phyloP scores from a whole-genome alignment of 2,329 filamentous ascomycete genomes.

The Botrytis deweyae region DNA sequence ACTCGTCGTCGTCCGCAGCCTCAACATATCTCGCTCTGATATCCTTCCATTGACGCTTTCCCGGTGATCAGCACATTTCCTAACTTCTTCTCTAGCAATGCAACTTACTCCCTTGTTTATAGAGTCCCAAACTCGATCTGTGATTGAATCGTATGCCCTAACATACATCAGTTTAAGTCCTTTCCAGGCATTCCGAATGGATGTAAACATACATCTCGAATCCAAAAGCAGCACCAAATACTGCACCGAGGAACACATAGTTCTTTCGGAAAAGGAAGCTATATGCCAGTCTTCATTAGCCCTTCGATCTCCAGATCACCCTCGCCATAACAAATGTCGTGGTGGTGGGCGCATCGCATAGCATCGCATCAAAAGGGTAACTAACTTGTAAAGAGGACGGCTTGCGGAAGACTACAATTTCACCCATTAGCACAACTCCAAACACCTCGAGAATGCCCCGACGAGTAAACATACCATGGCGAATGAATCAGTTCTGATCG shows the following conservation, averaged over 20 bases:
- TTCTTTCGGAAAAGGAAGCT: slow-evolving; percentile 87
- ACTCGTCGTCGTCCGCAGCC: slow-evolving; percentile 64
- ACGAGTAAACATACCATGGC: slow-evolving; percentile 14
- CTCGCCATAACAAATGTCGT: not conserved
- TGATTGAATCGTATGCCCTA: slow-evolving; percentile 78
- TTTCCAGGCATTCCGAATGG: not conserved
- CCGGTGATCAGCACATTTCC: slow-evolving; percentile 37
- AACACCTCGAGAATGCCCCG: too few species aligned
- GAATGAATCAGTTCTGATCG: slow-evolving; percentile 5
- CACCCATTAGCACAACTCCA: not conserved
- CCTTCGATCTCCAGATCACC: not conserved
- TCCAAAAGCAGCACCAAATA: slow-evolving; percentile 85
- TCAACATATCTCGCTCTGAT: slow-evolving; percentile 88
- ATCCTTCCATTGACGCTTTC: slow-evolving; percentile 99
- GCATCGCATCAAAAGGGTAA: slow-evolving; percentile 26
- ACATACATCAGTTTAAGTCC: slow-evolving; percentile 24
- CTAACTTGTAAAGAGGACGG: slow-evolving; percentile 40
- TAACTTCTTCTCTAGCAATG: not conserved
- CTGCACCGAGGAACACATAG: slow-evolving; percentile 78
- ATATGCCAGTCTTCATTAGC: slow-evolving; percentile 32
- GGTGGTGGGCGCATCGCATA: slow-evolving; percentile 11
- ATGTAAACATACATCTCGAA: slow-evolving; percentile 78
- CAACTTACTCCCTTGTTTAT: slow-evolving; percentile 85
- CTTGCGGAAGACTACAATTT: slow-evolving; percentile 21
- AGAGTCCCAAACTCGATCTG: slow-evolving; percentile 86